A percentile compares a stretch with the other conserved stretches of the same genome.
Evolutionary conservation across 192 early-diverging fungal genomes (phyloP).

Genomic region (Paraglomus brasilianum): DNA sequence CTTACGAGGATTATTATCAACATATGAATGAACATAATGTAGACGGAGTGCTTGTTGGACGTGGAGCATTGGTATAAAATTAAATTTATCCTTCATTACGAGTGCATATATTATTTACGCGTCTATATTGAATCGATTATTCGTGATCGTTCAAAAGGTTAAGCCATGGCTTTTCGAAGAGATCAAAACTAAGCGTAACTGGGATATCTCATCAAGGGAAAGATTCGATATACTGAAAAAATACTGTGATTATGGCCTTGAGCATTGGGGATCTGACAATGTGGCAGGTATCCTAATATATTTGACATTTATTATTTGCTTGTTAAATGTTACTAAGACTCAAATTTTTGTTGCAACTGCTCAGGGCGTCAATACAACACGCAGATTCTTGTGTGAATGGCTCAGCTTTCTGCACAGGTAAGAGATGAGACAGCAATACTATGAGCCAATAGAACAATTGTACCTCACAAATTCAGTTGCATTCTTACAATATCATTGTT

Average conservation of each 20-base stretch:
- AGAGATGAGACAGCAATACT: slow-evolving; percentile 45
- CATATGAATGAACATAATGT: slow-evolving; percentile 61
- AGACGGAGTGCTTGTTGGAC: slow-evolving; percentile 90
- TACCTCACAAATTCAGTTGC: neutral
- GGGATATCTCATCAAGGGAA: slow-evolving; percentile 89
- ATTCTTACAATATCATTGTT: neutral
- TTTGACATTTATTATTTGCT: slow-evolving; percentile 3
- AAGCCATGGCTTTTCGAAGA: slow-evolving; percentile 99
- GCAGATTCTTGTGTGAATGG: slow-evolving; percentile 82
- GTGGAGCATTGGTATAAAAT: slow-evolving; percentile 49
- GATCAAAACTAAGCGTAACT: slow-evolving; percentile 80
- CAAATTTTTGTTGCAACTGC: neutral
- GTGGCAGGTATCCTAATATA: slow-evolving; percentile 18
- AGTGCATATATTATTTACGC: neutral
- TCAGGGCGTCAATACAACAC: slow-evolving; percentile 78
- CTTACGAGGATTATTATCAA: slow-evolving; percentile 79
- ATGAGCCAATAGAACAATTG: neutral
- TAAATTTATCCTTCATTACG: neutral
- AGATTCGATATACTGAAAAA: slow-evolving; percentile 86
- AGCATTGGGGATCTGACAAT: slow-evolving; percentile 93
- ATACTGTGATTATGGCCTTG: slow-evolving; percentile 84
- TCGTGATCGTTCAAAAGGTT: slow-evolving; percentile 40
- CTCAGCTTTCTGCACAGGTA: slow-evolving; percentile 63
- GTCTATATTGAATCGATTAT: slow-evolving; percentile 54
- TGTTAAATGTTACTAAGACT: neutral